These are phyloP conservation scores for Chlorella sp. DNA, from an alignment of 139 green algal species.

Conservation along the genomic window DNA sequence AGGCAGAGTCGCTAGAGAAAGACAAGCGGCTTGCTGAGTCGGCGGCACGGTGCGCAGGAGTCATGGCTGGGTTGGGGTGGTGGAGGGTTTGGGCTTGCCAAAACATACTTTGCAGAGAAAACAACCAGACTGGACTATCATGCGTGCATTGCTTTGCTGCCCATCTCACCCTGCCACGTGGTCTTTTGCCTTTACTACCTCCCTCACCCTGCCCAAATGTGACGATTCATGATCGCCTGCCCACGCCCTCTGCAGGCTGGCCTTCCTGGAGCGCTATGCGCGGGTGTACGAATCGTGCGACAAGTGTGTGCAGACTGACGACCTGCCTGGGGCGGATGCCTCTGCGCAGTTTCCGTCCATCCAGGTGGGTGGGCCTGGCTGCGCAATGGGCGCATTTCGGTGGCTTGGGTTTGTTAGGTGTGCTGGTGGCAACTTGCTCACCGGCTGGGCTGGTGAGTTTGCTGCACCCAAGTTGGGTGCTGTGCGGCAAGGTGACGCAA, in stretches of 20 bases:
- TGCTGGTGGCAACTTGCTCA: too few species aligned
- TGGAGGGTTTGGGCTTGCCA: too few species aligned
- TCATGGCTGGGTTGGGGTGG: too few species aligned
- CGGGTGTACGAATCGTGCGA: constrained; percentile 17
- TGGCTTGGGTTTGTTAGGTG: too few species aligned
- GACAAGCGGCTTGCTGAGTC: not conserved
- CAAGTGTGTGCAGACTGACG: constrained; percentile 28
- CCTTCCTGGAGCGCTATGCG: constrained; percentile 32
- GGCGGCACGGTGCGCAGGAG: not conserved
- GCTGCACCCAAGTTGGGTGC: not conserved
- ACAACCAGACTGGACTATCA: too few species aligned
- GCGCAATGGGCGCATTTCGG: not conserved
- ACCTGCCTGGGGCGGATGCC: not conserved
- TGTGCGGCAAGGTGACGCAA: not conserved
- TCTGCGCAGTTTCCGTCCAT: constrained; percentile 24
- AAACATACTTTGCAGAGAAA: too few species aligned
- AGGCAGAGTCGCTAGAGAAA: constrained; percentile 27
- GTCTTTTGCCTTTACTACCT: not conserved
- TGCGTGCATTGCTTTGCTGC: too few species aligned
- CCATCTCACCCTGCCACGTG: not conserved
- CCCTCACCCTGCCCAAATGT: too few species aligned
- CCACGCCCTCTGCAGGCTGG: not conserved
- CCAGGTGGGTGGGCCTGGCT: not conserved
- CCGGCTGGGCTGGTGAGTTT: too few species aligned
- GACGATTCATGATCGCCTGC: not conserved